Percentiles rank a stretch among this genome's conserved stretches.
phyloP scores from a whole-genome alignment of 495 filamentous ascomycete species.

The Clohesyomyces aquaticus region DNA sequence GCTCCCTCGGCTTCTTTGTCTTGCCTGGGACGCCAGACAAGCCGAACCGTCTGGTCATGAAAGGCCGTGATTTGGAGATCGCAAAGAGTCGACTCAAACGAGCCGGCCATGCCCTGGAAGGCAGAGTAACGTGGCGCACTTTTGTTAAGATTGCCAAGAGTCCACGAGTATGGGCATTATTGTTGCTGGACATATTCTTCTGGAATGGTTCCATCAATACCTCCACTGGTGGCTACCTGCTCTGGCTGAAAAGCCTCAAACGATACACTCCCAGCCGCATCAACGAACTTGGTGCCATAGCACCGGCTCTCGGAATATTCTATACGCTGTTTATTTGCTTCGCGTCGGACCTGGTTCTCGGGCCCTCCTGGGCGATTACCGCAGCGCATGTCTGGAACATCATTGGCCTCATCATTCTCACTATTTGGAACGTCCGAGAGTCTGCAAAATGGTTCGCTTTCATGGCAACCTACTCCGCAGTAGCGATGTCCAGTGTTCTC shows the following conservation, averaged over 20 bases:
- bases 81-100: constrained; percentile 46
- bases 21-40: constrained; percentile 52
- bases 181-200: constrained; percentile 55
- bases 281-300: constrained; percentile 45
- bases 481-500: constrained; percentile 46
- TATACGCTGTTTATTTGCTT: constrained; percentile 55
- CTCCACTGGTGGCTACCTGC: constrained; percentile 48
- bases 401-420: constrained; percentile 44
- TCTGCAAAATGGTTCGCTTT: constrained; percentile 58
- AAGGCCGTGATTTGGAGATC: constrained; percentile 48
- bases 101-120: constrained; percentile 45
- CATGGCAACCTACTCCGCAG: constrained; percentile 42
- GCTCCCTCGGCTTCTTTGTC: constrained; percentile 52
- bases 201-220: constrained; percentile 53
- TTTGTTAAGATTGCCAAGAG: constrained; percentile 44
- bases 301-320: constrained; percentile 52
- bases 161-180: constrained; percentile 46
- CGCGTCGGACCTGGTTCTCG: constrained; percentile 52
- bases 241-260: constrained; percentile 48
- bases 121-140: constrained; percentile 43
- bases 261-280: constrained; percentile 41
- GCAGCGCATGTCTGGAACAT: constrained; percentile 41
- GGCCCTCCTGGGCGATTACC: constrained; percentile 49
- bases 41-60: constrained; percentile 51
- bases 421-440: constrained; percentile 55